Evolutionary conservation across 2,329 filamentous ascomycete genomes (phyloP).

Genomic region (Penicillium sp.): DNA sequence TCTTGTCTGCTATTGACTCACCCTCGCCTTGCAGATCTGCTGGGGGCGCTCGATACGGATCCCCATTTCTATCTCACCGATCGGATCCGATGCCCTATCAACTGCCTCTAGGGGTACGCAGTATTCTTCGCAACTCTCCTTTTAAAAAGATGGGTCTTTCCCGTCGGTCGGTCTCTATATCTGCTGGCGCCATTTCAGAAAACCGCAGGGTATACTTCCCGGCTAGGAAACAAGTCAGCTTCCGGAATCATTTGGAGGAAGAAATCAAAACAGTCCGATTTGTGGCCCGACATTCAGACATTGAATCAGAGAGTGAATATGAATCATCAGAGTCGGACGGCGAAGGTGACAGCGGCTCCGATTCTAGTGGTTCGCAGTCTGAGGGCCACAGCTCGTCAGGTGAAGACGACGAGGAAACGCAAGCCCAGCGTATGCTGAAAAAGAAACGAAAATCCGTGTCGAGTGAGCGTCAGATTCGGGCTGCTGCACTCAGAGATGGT

Average conservation of each 20-base stretch:
- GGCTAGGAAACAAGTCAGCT: constrained; percentile 55
- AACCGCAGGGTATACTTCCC: constrained; percentile 40
- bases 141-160: constrained; percentile 25
- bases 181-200: constrained; percentile 9
- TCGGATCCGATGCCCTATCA: constrained; percentile 32
- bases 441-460: constrained; percentile 33
- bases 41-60: constrained; percentile 25
- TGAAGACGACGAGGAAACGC: constrained; percentile 27
- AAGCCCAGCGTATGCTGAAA: constrained; percentile 26
- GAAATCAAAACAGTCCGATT: constrained; percentile 56
- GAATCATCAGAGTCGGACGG: constrained; percentile 18
- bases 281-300: constrained; percentile 54
- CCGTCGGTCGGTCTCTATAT: constrained; percentile 35
- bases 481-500: constrained; percentile 36
- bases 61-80: constrained; percentile 23
- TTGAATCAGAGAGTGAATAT: constrained; percentile 30
- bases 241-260: constrained; percentile 54
- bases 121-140: constrained; percentile 48
- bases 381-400: constrained; percentile 23
- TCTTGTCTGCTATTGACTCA: constrained; percentile 33
- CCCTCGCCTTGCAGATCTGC: constrained; percentile 30
- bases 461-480: constrained; percentile 35
- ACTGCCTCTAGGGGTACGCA: constrained; percentile 41
- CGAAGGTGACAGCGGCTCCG: constrained; percentile 16
- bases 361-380: constrained; percentile 24